A percentile compares a stretch with the other conserved stretches of the same genome.
Conservation (phyloP, 2,329 filamentous ascomycete species). For the Coleophoma cylindrospora region DNA sequence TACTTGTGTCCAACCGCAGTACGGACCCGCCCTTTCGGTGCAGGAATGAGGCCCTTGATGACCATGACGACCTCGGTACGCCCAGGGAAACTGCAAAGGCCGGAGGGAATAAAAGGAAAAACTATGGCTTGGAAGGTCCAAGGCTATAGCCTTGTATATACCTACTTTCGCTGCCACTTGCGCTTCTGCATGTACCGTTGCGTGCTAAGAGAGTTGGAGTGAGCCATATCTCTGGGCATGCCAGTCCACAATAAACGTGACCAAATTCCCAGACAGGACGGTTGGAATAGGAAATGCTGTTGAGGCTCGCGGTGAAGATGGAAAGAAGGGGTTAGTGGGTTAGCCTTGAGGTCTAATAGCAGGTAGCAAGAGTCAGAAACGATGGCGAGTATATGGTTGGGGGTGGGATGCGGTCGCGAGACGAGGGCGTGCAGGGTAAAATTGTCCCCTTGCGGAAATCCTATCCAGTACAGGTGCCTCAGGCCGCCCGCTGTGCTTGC, state of each 20-base stretch:
- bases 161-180: background rate
- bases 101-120: background rate
- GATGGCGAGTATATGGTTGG: background rate
- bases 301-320: background rate
- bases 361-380: background rate
- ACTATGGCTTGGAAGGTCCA: background rate
- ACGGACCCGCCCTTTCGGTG: conserved; percentile 22
- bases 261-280: background rate
- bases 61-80: conserved; percentile 13
- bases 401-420: background rate
- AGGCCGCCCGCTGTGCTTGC: background rate
- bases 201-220: background rate
- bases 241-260: background rate
- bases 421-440: background rate
- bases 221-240: background rate
- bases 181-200: background rate
- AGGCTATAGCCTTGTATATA: background rate
- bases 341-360: background rate
- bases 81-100: background rate
- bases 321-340: background rate
- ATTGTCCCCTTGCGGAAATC: background rate
- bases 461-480: background rate
- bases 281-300: background rate
- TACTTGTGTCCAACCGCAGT: conserved; percentile 25
- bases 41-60: conserved; percentile 17